Base-by-base conservation (phyloP, 78 protist genomes). In the Dictyostelium brefeldianum region DNA sequence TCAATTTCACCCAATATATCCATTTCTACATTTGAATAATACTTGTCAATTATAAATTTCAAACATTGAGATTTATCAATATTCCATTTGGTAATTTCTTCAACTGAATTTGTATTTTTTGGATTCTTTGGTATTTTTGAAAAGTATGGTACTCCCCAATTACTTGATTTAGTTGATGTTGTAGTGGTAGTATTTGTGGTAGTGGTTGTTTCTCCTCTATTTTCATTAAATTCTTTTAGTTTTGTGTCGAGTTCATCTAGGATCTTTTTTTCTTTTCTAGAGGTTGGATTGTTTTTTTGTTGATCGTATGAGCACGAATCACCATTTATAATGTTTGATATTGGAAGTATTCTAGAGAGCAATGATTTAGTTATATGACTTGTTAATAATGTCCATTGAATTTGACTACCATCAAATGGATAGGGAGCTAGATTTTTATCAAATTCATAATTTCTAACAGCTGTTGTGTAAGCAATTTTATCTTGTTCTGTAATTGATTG, bases 101-200 rank as follows among this genome's bases (percentile, higher is more conserved):
- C 25, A 29, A 71, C 9, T 62, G 29, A 22, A 36, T 20, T 36
- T 7, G 2, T 0, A 25, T 46, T 46, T 11, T 46, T 46, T 57
- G 91, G 91, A 15, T 25, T 41, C 3, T 62, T 56, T 59, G 92
- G 83, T 17, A 87, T 74, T 47, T 70, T 77, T 62, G 92, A 77
- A n/a, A 75, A 87, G 50, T 87, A 77, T 50, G 92, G 92, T 50
- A 87, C 67, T 20, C 92, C 92, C 92, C 92, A 87, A 54, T 54
- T 75, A 27, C 75, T 41, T 77, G 83, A 25, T 15, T 77, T 48
- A 15, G 11, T 4, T 29, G 20, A 27, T 15, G 59, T 29, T 6
- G 8, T 36, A 36, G 1, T 79, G 36, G 41, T 79, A 46, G 5
- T 65, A 81, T 65, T 62, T 25, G 25, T 10, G 1, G 2, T 25